Evolutionary conservation across 495 filamentous ascomycete species (phyloP).

Genomic region (Annulohypoxylon nitens): DNA sequence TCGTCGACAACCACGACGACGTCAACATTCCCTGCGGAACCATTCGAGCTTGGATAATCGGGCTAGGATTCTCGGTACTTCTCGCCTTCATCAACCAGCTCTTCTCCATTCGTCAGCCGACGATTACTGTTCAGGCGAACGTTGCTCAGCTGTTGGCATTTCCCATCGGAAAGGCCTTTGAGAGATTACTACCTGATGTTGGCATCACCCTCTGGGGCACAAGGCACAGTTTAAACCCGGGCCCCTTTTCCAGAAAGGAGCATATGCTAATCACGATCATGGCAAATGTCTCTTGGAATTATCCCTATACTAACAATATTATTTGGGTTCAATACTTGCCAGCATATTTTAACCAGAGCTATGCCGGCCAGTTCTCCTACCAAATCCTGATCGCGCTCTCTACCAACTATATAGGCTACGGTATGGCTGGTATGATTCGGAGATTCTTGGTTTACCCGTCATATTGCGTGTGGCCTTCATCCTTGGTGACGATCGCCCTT

Average conservation of each 20-base stretch:
- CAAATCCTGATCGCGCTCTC: constrained; percentile 60
- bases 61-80: constrained; percentile 53
- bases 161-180: constrained; percentile 54
- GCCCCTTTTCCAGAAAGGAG: constrained; percentile 66
- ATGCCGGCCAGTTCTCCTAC: constrained; percentile 54
- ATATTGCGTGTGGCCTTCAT: constrained; percentile 59
- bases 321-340: constrained; percentile 62
- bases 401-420: constrained; percentile 66
- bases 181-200: constrained; percentile 52
- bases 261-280: constrained; percentile 67
- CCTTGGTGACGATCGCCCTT: constrained; percentile 60
- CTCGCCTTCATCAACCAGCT: constrained; percentile 60
- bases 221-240: constrained; percentile 60
- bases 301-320: constrained; percentile 58
- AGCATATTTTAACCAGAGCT: constrained; percentile 57
- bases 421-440: constrained; percentile 65
- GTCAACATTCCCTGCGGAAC: constrained; percentile 54
- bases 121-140: constrained; percentile 52
- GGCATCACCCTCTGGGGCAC: constrained; percentile 57
- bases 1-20: constrained; percentile 64
- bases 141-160: constrained; percentile 59
- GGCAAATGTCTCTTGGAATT: constrained; percentile 54
- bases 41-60: constrained; percentile 58
- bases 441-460: constrained; percentile 69
- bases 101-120: constrained; percentile 57